phyloP scores from a whole-genome alignment of 306 rosid genomes.

The Cucumis hystrix region DNA sequence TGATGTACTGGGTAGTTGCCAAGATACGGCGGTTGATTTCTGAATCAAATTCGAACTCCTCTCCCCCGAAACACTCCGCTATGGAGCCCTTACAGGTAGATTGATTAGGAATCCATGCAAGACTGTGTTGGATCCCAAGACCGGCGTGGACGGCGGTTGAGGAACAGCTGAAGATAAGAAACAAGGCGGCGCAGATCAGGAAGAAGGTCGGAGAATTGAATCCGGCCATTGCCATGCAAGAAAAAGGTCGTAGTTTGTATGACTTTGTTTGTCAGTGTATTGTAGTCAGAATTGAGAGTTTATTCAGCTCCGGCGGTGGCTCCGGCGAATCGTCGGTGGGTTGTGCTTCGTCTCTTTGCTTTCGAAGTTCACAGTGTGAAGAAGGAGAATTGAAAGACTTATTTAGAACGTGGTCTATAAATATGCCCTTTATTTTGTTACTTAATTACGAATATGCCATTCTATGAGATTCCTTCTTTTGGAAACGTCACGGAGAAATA shows the following conservation, averaged over 20 bases:
- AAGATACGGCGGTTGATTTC: conserved; percentile 91
- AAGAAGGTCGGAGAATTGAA: conserved; percentile 20
- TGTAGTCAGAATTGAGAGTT: neutral
- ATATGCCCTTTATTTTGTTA: neutral
- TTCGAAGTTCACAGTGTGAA: neutral
- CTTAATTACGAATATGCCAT: neutral
- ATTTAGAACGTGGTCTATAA: conserved; percentile 5
- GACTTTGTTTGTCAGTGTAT: neutral
- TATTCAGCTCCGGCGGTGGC: neutral
- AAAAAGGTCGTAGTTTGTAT: neutral
- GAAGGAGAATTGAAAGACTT: neutral
- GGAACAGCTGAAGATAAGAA: conserved; percentile 15
- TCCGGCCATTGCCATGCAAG: conserved; percentile 29
- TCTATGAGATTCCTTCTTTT: neutral
- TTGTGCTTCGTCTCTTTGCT: neutral
- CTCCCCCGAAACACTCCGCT: conserved; percentile 39
- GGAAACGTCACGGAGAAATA: neutral
- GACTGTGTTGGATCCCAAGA: conserved; percentile 13
- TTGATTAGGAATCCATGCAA: conserved; percentile 30
- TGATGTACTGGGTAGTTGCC: conserved; percentile 67
- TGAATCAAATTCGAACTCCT: conserved; percentile 65
- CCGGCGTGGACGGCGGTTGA: conserved; percentile 29
- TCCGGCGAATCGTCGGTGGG: neutral
- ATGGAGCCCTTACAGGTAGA: conserved; percentile 42
- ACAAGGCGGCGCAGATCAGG: conserved; percentile 39